Evolutionary conservation across 2,329 filamentous ascomycete genomes (phyloP), one percentile per base, ranked within the genome.

Genomic region (Ramichloridium luteum): DNA sequence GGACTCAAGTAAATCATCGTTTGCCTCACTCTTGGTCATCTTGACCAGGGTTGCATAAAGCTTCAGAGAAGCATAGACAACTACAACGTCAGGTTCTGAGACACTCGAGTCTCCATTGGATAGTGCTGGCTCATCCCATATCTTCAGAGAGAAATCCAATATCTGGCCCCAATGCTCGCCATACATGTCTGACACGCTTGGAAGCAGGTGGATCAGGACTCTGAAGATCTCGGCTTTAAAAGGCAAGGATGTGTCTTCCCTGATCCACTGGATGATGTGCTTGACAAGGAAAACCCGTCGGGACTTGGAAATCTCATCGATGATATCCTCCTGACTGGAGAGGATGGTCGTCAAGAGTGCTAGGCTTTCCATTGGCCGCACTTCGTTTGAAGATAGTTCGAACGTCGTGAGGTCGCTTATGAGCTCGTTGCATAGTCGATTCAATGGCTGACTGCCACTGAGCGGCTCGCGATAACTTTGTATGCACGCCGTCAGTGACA

Each of bases 1-100:
- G 0, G 74, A 74, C 47, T 94, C 86, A 10, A 74, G 60, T 1
- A 94, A 66, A 51, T 96, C 88, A 40, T 96, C 88, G 40, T 93
- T 94, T 2, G 77, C 68, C 12, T 86, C 79, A 12, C 74, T 65
- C 13, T 49, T 49, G 1, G 60, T 57, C 0, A 88, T 56, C 3
- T 61, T 63, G 40, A 74, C 70, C 2, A 96, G 53, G 1, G 64
- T 63, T 11, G 65, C 65, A 37, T 78, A 73, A 0, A 96, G 62
- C 49, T 77, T 79, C 15, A 94, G 62, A 0, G 82, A 82, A 4
- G 79, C 68, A 48, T 86, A 69, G 0, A 85, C 61, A 15, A 77
- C 34, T 1, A 51, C 27, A 9, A 56, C 39, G 11, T 36, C 39
- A 11, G 29, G 29, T 20, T 51, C 51, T 6, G 32, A 31, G 12